Base-by-base conservation (phyloP, 2,329 filamentous ascomycete genomes). In the Pseudogymnoascus sp. region DNA sequence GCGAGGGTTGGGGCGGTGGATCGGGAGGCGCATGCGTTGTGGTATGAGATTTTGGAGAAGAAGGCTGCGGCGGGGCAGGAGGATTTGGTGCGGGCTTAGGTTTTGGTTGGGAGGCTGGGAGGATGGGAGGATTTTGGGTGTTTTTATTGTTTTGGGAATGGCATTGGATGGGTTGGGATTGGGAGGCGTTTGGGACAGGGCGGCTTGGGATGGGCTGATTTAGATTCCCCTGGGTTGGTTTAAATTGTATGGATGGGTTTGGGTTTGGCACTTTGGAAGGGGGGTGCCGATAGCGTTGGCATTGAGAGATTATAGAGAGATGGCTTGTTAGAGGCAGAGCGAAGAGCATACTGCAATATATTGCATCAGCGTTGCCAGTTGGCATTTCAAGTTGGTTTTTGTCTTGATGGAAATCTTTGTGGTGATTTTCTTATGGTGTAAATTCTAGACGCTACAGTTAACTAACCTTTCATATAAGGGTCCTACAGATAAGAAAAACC, bases 1-100 rank as follows among this genome's bases (percentile, higher is more conserved):
- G 81, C 83, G 43, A 82, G 82, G 71, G 81, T 91, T 3, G 85
- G 86, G 12, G 77, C 77, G 3, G 85, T 91, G 4, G 89, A 92
- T 71, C 81, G 86, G 66, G 85, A 84, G 65, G 82, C 84, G 6
- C 89, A 91, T 73, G 84, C 84, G 11, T 71, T 77, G 46, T 91
- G 88, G 87, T 92, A 90, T 79, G 88, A 90, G 74, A 76, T 79
- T 53, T 81, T 90, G 23, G 63, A 60, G 31, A 63, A 59, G 53
- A 65, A 63, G 63, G 62, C 60, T 14, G 62, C 62, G 11, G 71
- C 77, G 46, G 91, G 88, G 87, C 91, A 90, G 79, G 88, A 90
- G 74, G 76, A 79, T 49, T 81, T 90, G 31, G 63, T 53, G 21
- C 42, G 43, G 28, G 63, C 53, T 62, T 49, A 25, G 43, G 62